Evolutionary conservation across 768 basidiomycete genomes (phyloP).

Genomic region (Strobilomyces echinocephalus): DNA sequence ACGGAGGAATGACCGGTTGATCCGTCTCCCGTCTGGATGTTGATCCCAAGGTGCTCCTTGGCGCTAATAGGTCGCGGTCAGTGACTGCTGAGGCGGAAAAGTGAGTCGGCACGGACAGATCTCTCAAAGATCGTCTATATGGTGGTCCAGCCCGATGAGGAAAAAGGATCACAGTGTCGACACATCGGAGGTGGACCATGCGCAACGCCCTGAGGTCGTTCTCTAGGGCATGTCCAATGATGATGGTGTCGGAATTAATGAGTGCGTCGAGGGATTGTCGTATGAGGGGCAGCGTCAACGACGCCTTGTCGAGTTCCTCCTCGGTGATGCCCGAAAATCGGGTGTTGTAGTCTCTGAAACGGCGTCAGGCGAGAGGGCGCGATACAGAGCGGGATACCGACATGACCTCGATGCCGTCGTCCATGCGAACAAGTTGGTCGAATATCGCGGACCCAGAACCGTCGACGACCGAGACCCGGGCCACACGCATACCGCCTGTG

Average conservation of each 20-base stretch:
- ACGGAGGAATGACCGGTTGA: conserved; percentile 82
- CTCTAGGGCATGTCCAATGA: conserved; percentile 89
- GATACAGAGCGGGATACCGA: conserved; percentile 33
- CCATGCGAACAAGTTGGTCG: conserved; percentile 79
- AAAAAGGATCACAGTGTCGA: conserved; percentile 87
- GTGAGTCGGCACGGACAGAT: conserved; percentile 52
- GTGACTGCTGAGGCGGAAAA: background rate
- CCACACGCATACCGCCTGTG: conserved; percentile 87
- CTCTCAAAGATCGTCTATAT: conserved; percentile 73
- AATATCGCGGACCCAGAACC: conserved; percentile 68
- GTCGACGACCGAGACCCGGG: conserved; percentile 86
- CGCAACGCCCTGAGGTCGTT: conserved; percentile 92
- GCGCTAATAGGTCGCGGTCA: conserved; percentile 43
- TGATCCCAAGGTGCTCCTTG: conserved; percentile 72
- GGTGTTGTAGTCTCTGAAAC: conserved; percentile 79
- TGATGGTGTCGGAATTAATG: conserved; percentile 75
- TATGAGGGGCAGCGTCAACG: conserved; percentile 61
- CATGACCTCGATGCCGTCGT: conserved; percentile 76
- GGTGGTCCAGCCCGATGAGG: conserved; percentile 77
- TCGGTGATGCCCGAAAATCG: conserved; percentile 80
- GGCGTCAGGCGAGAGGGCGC: background rate
- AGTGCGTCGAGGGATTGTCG: conserved; percentile 63
- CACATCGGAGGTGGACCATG: conserved; percentile 75
- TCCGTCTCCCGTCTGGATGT: conserved; percentile 77
- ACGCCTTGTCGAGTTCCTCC: conserved; percentile 55